A percentile compares a stretch with the other conserved stretches of the same genome.
These are phyloP conservation scores for Anacardium occidentale DNA, from an alignment of 345 rosid species.

Conservation along the genomic window DNA sequence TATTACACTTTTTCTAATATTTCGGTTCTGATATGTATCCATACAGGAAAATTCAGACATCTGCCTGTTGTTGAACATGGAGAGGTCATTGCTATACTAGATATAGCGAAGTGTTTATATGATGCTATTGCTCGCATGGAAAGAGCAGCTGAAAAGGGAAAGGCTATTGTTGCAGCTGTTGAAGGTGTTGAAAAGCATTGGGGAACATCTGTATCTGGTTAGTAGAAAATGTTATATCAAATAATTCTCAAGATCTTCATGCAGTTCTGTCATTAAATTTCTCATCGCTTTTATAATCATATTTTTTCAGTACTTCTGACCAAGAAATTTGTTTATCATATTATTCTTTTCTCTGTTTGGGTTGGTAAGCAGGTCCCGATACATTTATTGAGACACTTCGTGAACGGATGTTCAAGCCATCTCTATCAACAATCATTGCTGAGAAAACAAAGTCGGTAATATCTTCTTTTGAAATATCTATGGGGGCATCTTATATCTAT, in stretches of 20 bases:
- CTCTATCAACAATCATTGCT: constrained; percentile 74
- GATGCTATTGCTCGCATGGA: constrained; percentile 99
- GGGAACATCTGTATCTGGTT: constrained; percentile 83
- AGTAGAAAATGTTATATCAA: constrained; percentile 23
- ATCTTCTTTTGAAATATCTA: constrained; percentile 33
- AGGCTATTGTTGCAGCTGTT: constrained; percentile 98
- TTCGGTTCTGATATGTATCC: constrained; percentile 16
- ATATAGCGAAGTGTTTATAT: constrained; percentile 93
- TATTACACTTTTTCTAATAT: not conserved
- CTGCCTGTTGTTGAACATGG: constrained; percentile 99
- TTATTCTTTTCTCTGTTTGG: not conserved
- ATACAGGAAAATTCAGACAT: constrained; percentile 97
- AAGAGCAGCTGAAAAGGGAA: constrained; percentile 98
- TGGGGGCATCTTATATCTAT: constrained; percentile 10
- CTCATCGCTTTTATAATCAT: not conserved
- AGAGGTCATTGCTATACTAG: constrained; percentile 94
- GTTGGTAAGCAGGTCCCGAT: constrained; percentile 59
- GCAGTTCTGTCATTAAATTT: not conserved
- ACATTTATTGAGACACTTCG: constrained; percentile 87
- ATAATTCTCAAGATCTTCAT: constrained; percentile 1
- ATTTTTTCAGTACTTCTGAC: not conserved
- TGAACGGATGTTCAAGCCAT: constrained; percentile 92
- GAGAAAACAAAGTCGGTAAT: constrained; percentile 99
- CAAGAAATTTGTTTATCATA: not conserved
- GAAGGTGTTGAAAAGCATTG: constrained; percentile 97